Percentiles rank a stretch among this genome's conserved stretches.
Conservation (phyloP, 2,329 filamentous ascomycete species). For the Sordariomycetes sp. region DNA sequence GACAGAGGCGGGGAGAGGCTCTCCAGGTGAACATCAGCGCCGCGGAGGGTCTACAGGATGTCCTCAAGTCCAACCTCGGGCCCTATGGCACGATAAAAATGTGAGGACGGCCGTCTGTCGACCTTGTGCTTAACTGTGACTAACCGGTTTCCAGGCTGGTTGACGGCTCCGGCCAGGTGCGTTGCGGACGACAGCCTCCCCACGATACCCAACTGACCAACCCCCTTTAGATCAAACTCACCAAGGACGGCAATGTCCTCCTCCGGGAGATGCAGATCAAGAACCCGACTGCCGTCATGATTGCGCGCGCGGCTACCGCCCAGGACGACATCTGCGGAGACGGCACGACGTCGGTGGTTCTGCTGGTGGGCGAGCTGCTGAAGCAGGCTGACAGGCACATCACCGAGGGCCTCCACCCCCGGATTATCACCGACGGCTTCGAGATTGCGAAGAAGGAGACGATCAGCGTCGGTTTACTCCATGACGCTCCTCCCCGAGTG, state of each 20-base stretch:
- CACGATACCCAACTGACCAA: conserved; percentile 9
- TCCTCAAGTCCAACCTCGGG: conserved; percentile 90
- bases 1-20: conserved; percentile 87
- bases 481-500: not conserved
- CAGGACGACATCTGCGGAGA: conserved; percentile 98
- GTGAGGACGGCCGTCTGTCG: conserved; percentile 28
- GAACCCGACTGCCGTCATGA: conserved; percentile 90
- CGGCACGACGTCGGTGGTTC: conserved; percentile 90
- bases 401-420: conserved; percentile 87
- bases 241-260: conserved; percentile 92
- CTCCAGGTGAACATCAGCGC: conserved; percentile 93
- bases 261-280: conserved; percentile 82
- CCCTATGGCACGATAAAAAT: conserved; percentile 94
- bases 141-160: conserved; percentile 38
- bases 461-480: conserved; percentile 49
- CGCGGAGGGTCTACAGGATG: conserved; percentile 85
- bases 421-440: conserved; percentile 94
- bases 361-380: conserved; percentile 88
- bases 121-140: conserved; percentile 4
- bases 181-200: conserved; percentile 9
- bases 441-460: conserved; percentile 92
- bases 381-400: conserved; percentile 98
- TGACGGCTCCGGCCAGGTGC: conserved; percentile 56
- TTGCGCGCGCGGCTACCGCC: conserved; percentile 74
- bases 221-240: conserved; percentile 73